Evolutionary conservation across 345 rosid genomes (phyloP).

Genomic region (Eucalyptus sp.): DNA sequence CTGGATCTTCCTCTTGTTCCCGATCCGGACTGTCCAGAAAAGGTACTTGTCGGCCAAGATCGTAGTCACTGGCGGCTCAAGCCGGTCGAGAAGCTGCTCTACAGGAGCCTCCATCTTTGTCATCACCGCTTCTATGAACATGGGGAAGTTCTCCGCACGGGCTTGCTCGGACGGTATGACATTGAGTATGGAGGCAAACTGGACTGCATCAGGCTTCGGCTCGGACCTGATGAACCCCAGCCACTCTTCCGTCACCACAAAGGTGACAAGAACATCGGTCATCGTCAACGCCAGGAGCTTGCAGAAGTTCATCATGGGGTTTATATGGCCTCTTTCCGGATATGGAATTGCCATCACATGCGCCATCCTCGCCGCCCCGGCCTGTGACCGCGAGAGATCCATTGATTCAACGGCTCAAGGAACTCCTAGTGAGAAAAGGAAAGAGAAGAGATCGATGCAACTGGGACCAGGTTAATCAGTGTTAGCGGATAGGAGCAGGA

Average conservation of each 20-base stretch:
- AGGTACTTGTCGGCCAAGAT: background rate
- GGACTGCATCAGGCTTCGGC: background rate
- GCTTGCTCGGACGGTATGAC: constrained; percentile 3
- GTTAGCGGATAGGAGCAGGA: too few species aligned
- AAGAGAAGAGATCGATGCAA: too few species aligned
- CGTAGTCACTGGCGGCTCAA: background rate
- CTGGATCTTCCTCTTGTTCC: background rate
- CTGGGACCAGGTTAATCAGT: too few species aligned
- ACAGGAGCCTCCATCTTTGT: constrained; percentile 7
- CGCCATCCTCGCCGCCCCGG: background rate
- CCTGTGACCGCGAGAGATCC: background rate
- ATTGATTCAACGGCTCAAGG: background rate
- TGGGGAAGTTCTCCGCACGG: background rate
- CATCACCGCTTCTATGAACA: background rate
- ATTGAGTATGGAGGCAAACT: constrained; percentile 1
- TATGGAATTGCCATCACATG: background rate
- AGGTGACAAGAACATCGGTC: background rate
- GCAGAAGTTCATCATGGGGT: background rate
- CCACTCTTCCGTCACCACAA: background rate
- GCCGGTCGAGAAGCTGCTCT: background rate
- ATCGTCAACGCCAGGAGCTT: background rate
- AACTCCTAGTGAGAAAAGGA: too few species aligned
- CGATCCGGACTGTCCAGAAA: background rate
- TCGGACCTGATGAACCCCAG: background rate
- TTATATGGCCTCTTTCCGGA: background rate